Percentiles rank a stretch among this genome's conserved stretches.
phyloP scores from a whole-genome alignment of 2,329 filamentous ascomycete genomes.

The Reticulascus tulasneorum region DNA sequence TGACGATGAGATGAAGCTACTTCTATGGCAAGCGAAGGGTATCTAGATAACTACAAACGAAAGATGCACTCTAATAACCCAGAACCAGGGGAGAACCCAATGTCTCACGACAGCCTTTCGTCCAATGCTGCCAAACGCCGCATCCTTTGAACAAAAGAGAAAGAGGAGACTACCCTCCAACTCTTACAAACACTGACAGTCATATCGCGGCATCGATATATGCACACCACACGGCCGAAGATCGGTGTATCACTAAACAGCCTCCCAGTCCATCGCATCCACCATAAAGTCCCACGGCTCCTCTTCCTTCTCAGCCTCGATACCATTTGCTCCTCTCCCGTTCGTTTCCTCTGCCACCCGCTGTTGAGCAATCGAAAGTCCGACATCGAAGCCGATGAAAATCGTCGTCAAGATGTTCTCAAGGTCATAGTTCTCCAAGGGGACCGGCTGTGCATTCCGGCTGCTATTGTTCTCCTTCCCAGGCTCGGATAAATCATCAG shows the following conservation, averaged over 20 bases:
- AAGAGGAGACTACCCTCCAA: too few species aligned
- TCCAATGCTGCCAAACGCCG: too few species aligned
- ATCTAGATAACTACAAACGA: too few species aligned
- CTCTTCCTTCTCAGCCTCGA: slow-evolving; percentile 22
- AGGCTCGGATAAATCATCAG: slow-evolving; percentile 37
- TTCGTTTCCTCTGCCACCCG: slow-evolving; percentile 29
- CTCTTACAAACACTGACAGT: too few species aligned
- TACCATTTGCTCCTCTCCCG: not conserved
- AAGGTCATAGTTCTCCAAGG: slow-evolving; percentile 58
- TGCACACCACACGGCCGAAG: not conserved
- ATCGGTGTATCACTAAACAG: slow-evolving; percentile 15
- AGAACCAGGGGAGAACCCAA: too few species aligned
- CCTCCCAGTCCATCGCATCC: slow-evolving; percentile 58
- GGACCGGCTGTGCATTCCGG: slow-evolving; percentile 24
- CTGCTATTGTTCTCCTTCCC: slow-evolving; percentile 17
- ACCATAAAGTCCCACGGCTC: slow-evolving; percentile 54
- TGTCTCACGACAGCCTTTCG: too few species aligned
- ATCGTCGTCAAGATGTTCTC: slow-evolving; percentile 55
- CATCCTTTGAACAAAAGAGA: too few species aligned
- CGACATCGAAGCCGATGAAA: slow-evolving; percentile 55
- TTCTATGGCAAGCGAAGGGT: too few species aligned
- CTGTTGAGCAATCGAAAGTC: slow-evolving; percentile 47
- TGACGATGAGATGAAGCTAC: too few species aligned
- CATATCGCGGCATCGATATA: too few species aligned
- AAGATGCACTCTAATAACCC: too few species aligned